Base-by-base conservation (phyloP, 2,329 filamentous ascomycete species). In the Hymenoscyphus infarciens region DNA sequence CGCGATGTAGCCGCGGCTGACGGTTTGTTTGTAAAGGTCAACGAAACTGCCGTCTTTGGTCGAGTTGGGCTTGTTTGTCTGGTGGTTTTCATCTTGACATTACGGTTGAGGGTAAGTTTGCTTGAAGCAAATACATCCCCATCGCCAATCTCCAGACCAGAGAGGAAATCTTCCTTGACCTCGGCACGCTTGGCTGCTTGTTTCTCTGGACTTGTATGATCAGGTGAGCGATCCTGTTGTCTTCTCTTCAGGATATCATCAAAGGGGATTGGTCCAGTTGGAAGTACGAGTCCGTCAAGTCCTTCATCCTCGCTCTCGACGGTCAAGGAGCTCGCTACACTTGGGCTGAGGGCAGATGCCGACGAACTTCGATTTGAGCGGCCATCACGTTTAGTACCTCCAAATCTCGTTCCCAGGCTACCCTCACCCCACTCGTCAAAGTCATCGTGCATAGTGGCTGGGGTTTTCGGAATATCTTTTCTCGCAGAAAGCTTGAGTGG, bases 391-490 rank as follows among this genome's bases (percentile, higher is more conserved):
- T 87, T 84, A 15, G 92, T 97, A 54, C 94, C 94, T 45, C 90
- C 93, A 77, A 93, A 94, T 62, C 94, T 86, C 54, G 94, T 96
- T 45, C 94, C 92, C 63, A 97, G 81, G 74, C 93, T 97, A 61
- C 92, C 93, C 77, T 98, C 95, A 59, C 90, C 91, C 90, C 94
- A 96, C 73, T 97, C 87, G 64, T 90, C 93, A 69, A 96, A 87
- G 65, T 97, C 93, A 59, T 96, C 91, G 64, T 80, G 76, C 66
- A 82, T 83, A 33, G 80, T 75, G 15, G 82, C 81, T 4, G 87
- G 85, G 2, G 86, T 87, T 71, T 84, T 86, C 22, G 87, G 84
- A 39, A 85, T 83, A 39, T 89, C 84, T 64, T 79, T 80, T 49
- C 82, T 84, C 7, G 76, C 73, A 42, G 86, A 86, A 38, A 93